Percentiles rank a stretch among this genome's conserved stretches.
phyloP scores from a whole-genome alignment of 345 rosid genomes.

The Salix suchowensis region DNA sequence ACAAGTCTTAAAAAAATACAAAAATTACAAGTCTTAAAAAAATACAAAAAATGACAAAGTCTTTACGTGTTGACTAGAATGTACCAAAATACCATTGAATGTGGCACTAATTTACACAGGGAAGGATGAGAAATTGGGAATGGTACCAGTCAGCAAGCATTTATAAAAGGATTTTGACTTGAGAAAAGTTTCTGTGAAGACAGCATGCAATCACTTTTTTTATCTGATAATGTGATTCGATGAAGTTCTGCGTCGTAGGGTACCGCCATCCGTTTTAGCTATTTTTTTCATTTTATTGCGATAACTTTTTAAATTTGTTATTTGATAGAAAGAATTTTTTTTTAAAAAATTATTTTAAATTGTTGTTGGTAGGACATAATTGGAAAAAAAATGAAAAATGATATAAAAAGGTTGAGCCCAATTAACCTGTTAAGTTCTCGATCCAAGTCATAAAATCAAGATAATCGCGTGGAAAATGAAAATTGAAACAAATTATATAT shows the following conservation, averaged over 20 bases:
- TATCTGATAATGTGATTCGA: neutral
- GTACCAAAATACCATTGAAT: neutral
- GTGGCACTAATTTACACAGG: neutral
- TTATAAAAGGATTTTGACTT: slow-evolving; percentile 18
- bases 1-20: neutral
- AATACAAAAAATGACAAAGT: neutral
- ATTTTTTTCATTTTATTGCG: too few species aligned
- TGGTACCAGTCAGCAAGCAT: slow-evolving; percentile 26
- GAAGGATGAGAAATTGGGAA: neutral
- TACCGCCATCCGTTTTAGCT: neutral
- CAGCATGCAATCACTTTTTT: neutral
- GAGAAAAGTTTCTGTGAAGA: slow-evolving; percentile 12
- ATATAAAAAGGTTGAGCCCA: too few species aligned
- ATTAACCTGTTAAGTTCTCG: too few species aligned
- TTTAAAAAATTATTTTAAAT: too few species aligned
- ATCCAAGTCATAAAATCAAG: too few species aligned
- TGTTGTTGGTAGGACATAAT: too few species aligned
- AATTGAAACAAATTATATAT: too few species aligned
- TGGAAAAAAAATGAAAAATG: too few species aligned
- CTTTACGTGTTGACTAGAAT: neutral
- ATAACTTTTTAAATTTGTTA: too few species aligned
- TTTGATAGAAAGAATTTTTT: too few species aligned
- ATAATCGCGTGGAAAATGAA: too few species aligned
- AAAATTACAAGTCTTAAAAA: neutral
- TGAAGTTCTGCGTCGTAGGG: neutral